Percentiles rank a stretch among this genome's conserved stretches.
These are phyloP conservation scores for Flammula alnicola DNA, from an alignment of 1,284 basidiomycete genomes.

Conservation along the genomic window DNA sequence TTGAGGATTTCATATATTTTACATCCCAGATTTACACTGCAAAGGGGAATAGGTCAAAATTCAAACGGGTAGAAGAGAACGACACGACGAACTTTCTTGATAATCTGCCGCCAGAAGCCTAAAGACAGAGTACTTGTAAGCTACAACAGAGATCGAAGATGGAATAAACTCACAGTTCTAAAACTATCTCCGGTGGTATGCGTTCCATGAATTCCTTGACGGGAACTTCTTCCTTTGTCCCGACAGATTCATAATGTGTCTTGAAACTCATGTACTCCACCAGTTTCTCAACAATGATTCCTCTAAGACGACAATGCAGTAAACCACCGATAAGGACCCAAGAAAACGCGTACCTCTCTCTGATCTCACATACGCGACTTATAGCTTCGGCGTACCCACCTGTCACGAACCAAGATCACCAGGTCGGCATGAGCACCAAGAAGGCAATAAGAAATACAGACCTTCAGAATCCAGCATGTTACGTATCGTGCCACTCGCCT, in stretches of 20 bases:
- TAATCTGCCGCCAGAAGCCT: constrained; percentile 78
- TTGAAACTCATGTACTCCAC: constrained; percentile 85
- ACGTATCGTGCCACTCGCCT: constrained; percentile 59
- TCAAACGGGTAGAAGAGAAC: neutral
- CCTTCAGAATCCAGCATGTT: constrained; percentile 49
- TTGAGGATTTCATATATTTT: too few relatives aligned
- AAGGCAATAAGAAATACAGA: constrained; percentile 23
- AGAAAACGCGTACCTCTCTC: constrained; percentile 39
- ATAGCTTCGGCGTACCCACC: constrained; percentile 48
- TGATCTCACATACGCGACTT: constrained; percentile 43
- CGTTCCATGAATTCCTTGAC: constrained; percentile 74
- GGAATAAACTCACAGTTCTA: constrained; percentile 72
- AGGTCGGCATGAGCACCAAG: neutral
- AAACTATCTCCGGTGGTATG: constrained; percentile 78
- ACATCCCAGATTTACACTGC: neutral
- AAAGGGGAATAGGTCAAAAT: neutral
- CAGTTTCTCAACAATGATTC: constrained; percentile 79
- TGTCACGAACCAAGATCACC: constrained; percentile 13
- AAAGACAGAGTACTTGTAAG: constrained; percentile 9
- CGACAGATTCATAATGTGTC: constrained; percentile 62
- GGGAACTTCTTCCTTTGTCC: constrained; percentile 72
- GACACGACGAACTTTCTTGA: constrained; percentile 56
- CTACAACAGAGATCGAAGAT: neutral
- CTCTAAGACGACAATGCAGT: constrained; percentile 44
- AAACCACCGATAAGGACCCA: neutral